Evolutionary conservation across 2,329 filamentous ascomycete species (phyloP).

Genomic region (Pseudogymnoascus sp.): DNA sequence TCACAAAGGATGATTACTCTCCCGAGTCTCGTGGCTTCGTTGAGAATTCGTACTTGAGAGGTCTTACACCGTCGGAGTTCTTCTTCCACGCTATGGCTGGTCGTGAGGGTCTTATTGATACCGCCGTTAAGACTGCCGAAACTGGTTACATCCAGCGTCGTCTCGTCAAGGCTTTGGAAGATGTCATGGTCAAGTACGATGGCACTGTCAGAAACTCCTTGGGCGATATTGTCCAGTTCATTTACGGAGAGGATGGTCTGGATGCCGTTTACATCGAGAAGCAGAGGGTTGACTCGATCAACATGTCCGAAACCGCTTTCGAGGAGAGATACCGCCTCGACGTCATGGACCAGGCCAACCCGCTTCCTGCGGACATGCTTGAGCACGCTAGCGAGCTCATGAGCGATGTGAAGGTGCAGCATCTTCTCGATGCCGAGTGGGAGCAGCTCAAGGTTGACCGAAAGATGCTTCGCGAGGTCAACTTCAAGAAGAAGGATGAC

Average conservation of each 20-base stretch:
- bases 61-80: constrained; percentile 90
- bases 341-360: constrained; percentile 59
- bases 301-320: constrained; percentile 69
- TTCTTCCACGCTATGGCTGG: constrained; percentile 99
- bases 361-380: constrained; percentile 61
- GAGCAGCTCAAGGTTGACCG: constrained; percentile 71
- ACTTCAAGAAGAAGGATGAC: constrained; percentile 62
- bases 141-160: constrained; percentile 98
- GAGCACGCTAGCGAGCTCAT: constrained; percentile 81
- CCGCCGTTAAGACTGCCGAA: constrained; percentile 97
- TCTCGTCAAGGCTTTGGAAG: constrained; percentile 95
- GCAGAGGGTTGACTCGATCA: constrained; percentile 80
- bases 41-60: constrained; percentile 96
- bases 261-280: constrained; percentile 92
- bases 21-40: constrained; percentile 95
- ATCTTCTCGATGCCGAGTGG: constrained; percentile 80
- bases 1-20: constrained; percentile 98
- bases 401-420: constrained; percentile 81
- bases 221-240: constrained; percentile 92
- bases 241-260: constrained; percentile 94
- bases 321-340: constrained; percentile 78
- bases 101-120: constrained; percentile 99
- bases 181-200: constrained; percentile 95
- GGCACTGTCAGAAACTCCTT: constrained; percentile 95
- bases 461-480: constrained; percentile 62